Base-by-base conservation (phyloP, 331 rosid species). In the Spiraea crenata region DNA sequence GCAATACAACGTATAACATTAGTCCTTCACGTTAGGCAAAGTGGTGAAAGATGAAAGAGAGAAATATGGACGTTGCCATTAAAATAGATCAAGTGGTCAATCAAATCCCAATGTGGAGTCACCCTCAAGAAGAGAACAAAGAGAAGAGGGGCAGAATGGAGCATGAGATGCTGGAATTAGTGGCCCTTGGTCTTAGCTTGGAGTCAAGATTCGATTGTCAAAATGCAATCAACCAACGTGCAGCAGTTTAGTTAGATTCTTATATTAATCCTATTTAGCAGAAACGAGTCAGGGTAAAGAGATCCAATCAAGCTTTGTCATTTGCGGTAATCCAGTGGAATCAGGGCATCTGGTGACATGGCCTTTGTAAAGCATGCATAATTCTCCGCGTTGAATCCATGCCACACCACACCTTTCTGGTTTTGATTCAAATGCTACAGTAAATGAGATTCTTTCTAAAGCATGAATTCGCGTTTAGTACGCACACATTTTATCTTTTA, bases 101-200 rank as follows among this genome's bases (percentile, higher is more conserved):
- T 45, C 12, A 4, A 45, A 45, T 45, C 49, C 49, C 5, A n/a
- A 65, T 54, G 69, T 38, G 25, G 17, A 41, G 64, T 77, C 73
- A 47, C 14, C 45, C 55, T 55, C 67, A 51, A 63, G 76, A 63
- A 35, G 60, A 76, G 73, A 77, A 75, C 76, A 73, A 78, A 77
- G 76, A 55, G 68, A 64, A 69, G 71, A 59, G 75, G 19, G 37
- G 40, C 3, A 57, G 2, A 46, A 12, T 76, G 34, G 51, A 74
- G 85, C 78, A 85, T 64, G 65, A 56, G 89, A 84, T 84, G 85
- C 91, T 74, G 39, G 69, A 62, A 66, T 70, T 63, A 73, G 80
- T 82, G 85, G 77, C 85, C 75, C 42, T 77, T 67, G 44, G 62
- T 80, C 74, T 75, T 47, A 4, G 66, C 46, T 12, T 45, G 54